Base-by-base conservation (phyloP, 2,329 filamentous ascomycete species). In the Chalaropsis ovoidea region DNA sequence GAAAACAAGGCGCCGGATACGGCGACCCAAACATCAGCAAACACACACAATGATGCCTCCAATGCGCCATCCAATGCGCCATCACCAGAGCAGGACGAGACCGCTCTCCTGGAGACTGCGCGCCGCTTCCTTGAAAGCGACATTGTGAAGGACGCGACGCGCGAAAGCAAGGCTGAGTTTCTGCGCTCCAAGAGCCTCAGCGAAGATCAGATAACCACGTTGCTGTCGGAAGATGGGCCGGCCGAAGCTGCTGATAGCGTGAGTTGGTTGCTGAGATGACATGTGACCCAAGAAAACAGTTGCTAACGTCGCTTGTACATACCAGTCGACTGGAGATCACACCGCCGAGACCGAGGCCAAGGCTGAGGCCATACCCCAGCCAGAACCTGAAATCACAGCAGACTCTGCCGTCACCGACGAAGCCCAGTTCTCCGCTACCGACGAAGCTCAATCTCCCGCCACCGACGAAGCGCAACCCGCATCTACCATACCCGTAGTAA, bases 81-180 rank as follows among this genome's bases (percentile, higher is more conserved):
- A 5, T 31, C 10, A 58, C 15, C n/a, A 13, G 24, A 49, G 24
- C 61, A 58, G 45, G 35, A 64, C 22, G 27, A 61, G 39, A 27
- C 49, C 31, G 17, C 62, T 11, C 45, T 71, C 42, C 70, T 78
- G 43, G 84, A 90, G 17, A 84, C 90, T 72, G 90, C 91, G 35
- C 80, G 82, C 54, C 82, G 80, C 64, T 96, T 96, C 72, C 81
- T 96, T 3, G 79, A 88, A 62, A 87, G 95, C 68, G 84, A 88
- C 7, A 79, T 81, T 22, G 88, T 96, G 66, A 84, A 82, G 67
- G 77, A 86, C 74, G 84, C 87, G 42, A 79, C 87, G 0, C 79
- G 80, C 56, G 86, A 89, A 65, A 86, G 85, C 75, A 95, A 95
- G 77, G 78, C 82, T 22, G 81, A 82, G 7, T 96, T 96, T 70